A percentile compares a stretch with the other conserved stretches of the same genome.
Conservation (phyloP, 2,329 filamentous ascomycete genomes). For the Hymenoscyphus scutula region DNA sequence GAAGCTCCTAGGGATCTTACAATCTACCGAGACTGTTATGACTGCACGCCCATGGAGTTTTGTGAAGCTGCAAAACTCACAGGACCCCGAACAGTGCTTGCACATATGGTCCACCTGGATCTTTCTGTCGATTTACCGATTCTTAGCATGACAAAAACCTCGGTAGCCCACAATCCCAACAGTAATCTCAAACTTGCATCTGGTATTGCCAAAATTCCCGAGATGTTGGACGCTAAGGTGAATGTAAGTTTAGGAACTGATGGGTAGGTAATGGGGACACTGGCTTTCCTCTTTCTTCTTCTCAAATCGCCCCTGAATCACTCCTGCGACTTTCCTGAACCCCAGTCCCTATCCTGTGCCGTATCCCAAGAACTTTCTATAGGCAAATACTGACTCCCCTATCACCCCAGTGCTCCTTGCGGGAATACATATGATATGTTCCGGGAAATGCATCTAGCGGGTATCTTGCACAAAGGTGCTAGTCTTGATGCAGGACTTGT, state of each 20-base stretch:
- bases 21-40: slow-evolving; percentile 41
- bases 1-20: slow-evolving; percentile 42
- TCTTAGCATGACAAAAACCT: slow-evolving; percentile 41
- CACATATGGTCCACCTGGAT: slow-evolving; percentile 52
- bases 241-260: slow-evolving; percentile 52
- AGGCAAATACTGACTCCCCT: too few species aligned
- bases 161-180: slow-evolving; percentile 50
- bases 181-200: slow-evolving; percentile 53
- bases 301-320: too few species aligned
- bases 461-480: slow-evolving; percentile 47
- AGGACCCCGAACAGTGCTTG: slow-evolving; percentile 45
- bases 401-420: slow-evolving; percentile 52
- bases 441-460: slow-evolving; percentile 51
- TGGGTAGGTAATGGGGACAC: too few species aligned
- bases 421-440: slow-evolving; percentile 52
- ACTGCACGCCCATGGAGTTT: slow-evolving; percentile 44
- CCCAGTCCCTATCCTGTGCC: too few species aligned
- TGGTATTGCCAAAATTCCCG: slow-evolving; percentile 47
- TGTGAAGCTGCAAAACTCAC: slow-evolving; percentile 40
- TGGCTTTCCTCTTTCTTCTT: too few species aligned
- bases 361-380: too few species aligned
- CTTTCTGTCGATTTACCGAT: slow-evolving; percentile 41
- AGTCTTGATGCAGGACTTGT: slow-evolving; percentile 43
- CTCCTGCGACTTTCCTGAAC: too few species aligned
- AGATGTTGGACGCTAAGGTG: slow-evolving; percentile 43